These are phyloP conservation scores for Phytophthora aleatoria DNA, from an alignment of 352 stramenopile species.

Conservation along the genomic window DNA sequence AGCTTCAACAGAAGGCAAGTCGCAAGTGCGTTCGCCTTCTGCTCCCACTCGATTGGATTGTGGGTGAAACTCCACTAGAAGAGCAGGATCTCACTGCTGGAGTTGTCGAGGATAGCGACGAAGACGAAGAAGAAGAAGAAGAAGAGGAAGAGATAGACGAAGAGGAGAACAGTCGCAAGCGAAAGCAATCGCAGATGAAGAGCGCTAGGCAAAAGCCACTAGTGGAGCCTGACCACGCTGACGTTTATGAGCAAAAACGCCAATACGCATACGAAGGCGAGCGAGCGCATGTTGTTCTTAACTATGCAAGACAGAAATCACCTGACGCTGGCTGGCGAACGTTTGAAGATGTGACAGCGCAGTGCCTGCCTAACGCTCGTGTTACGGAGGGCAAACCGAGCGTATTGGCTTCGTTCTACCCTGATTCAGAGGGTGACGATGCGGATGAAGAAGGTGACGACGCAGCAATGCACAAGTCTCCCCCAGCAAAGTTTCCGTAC, in stretches of 20 bases:
- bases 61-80: slow-evolving; percentile 57
- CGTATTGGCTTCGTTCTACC: slow-evolving; percentile 26
- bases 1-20: slow-evolving; percentile 67
- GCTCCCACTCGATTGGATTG: slow-evolving; percentile 65
- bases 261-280: slow-evolving; percentile 50
- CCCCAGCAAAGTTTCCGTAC: slow-evolving; percentile 32
- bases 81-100: slow-evolving; percentile 35
- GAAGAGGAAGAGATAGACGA: slow-evolving; percentile 35
- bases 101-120: slow-evolving; percentile 41
- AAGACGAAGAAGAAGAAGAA: slow-evolving; percentile 48
- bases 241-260: slow-evolving; percentile 30
- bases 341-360: slow-evolving; percentile 25
- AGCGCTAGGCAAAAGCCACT: slow-evolving; percentile 26
- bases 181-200: slow-evolving; percentile 20
- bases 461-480: neutral
- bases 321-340: slow-evolving; percentile 22
- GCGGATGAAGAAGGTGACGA: slow-evolving; percentile 32
- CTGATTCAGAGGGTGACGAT: slow-evolving; percentile 38
- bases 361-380: slow-evolving; percentile 27
- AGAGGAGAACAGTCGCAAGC: slow-evolving; percentile 28
- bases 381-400: slow-evolving; percentile 28
- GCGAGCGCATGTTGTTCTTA: slow-evolving; percentile 42
- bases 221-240: slow-evolving; percentile 38
- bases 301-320: neutral
- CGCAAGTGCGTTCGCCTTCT: slow-evolving; percentile 59